Base-by-base conservation (phyloP, 306 rosid species). In the Carpinus viminea region DNA sequence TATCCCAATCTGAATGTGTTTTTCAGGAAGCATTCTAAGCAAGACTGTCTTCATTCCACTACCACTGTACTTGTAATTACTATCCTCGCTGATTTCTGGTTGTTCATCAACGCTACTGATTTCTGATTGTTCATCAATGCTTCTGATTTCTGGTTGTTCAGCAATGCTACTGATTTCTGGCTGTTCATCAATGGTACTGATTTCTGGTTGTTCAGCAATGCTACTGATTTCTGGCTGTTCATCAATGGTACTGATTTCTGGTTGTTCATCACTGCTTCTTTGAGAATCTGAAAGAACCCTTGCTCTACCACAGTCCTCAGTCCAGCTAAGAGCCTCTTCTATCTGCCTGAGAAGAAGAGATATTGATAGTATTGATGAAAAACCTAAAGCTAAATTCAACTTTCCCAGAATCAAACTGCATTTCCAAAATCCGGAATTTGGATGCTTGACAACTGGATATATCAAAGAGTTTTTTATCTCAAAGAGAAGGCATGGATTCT, bases 381-480 rank as follows among this genome's bases (percentile, higher is more conserved):
- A 81, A 54, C 78, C 87, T 86, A 94, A 78, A 78, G 75, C 83
- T 46, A 94, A 74, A 86, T 92, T 90, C 79, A 92, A 77, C 86
- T 88, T 92, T 68, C 98, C 98, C 36, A 94, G 84, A 72, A 87
- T 76, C 80, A 94, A 83, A 86, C 81, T 85, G 85, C 84, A 91
- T 80, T 92, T 90, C 82, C 54, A 87, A 70, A 87, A 79, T 74
- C 89, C 92, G 85, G 81, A 85, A 77, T 79, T 76, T 51, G 89
- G 72, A 69, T 80, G 80, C 70, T 72, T 72, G 50, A 55, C 68
- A 53, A 78, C 88, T 56, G 93, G 81, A 80, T 83, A 77, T 21
- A 76, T 75, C 85, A 86, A 80, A 62, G 85, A 89, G 80, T 78
- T 85, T 85, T 77, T 93, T 13, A 85, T 34, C 79, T 88, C 92